Conservation (phyloP, 1,284 basidiomycete genomes). For the Sutorius eximius region DNA sequence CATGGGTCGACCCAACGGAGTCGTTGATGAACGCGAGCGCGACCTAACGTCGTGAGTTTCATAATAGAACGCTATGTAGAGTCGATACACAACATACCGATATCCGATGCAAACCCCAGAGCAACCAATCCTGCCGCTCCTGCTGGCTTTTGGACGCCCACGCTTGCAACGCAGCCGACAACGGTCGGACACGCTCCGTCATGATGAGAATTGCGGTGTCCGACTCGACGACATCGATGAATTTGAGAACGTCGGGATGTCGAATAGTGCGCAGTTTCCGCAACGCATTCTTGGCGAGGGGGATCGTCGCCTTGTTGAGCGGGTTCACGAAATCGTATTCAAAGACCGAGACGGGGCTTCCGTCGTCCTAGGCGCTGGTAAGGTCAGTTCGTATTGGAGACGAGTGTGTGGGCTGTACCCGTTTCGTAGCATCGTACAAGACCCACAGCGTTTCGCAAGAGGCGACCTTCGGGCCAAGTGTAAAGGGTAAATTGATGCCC, state of each 20-base stretch:
- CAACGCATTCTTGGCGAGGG: conserved; percentile 88
- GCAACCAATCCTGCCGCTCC: conserved; percentile 82
- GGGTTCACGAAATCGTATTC: conserved; percentile 78
- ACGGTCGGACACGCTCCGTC: conserved; percentile 87
- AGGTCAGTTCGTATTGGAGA: conserved; percentile 21
- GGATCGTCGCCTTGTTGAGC: conserved; percentile 57
- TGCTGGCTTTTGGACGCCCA: conserved; percentile 64
- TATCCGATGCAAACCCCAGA: conserved; percentile 92
- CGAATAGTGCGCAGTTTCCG: conserved; percentile 89
- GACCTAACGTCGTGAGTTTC: conserved; percentile 49
- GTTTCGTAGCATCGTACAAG: conserved; percentile 85
- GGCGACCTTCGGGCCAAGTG: conserved; percentile 74
- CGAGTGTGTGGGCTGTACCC: conserved; percentile 49
- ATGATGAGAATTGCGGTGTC: conserved; percentile 89
- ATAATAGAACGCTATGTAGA: conserved; percentile 3
- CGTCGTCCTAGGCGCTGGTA: conserved; percentile 73
- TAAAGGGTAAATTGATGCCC: conserved; percentile 86
- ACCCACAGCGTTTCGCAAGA: conserved; percentile 82
- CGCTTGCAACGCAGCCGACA: conserved; percentile 64
- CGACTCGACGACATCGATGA: conserved; percentile 90
- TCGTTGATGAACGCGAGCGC: conserved; percentile 92
- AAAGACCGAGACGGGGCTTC: conserved; percentile 81
- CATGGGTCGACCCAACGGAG: conserved; percentile 83
- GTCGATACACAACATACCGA: conserved; percentile 52
- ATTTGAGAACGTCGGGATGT: conserved; percentile 95